phyloP scores from a whole-genome alignment of 139 green algal species.

The Micractinium sp. region DNA sequence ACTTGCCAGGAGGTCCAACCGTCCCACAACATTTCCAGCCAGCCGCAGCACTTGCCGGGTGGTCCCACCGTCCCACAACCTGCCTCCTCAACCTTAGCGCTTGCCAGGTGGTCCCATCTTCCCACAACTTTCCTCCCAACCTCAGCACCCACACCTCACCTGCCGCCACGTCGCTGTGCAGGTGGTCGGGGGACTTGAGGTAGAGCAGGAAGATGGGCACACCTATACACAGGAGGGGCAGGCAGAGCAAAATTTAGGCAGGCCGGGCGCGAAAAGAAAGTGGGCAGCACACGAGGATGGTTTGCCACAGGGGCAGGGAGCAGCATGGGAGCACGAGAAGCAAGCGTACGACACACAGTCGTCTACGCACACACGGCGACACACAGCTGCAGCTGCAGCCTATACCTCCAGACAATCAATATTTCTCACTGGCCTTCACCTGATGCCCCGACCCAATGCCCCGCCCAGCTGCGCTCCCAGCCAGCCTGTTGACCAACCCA shows the following conservation, averaged over 20 bases:
- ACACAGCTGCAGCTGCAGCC: not conserved
- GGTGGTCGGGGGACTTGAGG: slow-evolving; percentile 53
- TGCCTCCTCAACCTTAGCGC: too few species aligned
- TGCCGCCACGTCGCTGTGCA: slow-evolving; percentile 57
- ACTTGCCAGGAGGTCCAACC: too few species aligned
- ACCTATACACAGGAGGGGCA: not conserved
- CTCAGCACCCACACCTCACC: not conserved
- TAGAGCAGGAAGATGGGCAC: slow-evolving; percentile 71
- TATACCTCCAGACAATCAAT: not conserved
- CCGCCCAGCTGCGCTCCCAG: not conserved
- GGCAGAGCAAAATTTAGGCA: not conserved
- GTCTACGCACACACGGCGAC: not conserved
- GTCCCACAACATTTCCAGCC: too few species aligned
- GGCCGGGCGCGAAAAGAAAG: not conserved
- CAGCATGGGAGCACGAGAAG: not conserved
- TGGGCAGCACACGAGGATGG: too few species aligned
- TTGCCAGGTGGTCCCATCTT: too few species aligned
- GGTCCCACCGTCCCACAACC: too few species aligned
- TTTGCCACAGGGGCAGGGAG: too few species aligned
- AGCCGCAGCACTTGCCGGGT: too few species aligned
- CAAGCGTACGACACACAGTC: too few species aligned
- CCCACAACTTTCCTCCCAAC: not conserved
- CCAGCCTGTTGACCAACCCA: not conserved
- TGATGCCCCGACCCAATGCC: not conserved
- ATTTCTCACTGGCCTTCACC: not conserved